Percentiles rank a stretch among this genome's conserved stretches.
Conservation (phyloP, 352 stramenopile genomes). For the Pythium rhizo-oryzae region DNA sequence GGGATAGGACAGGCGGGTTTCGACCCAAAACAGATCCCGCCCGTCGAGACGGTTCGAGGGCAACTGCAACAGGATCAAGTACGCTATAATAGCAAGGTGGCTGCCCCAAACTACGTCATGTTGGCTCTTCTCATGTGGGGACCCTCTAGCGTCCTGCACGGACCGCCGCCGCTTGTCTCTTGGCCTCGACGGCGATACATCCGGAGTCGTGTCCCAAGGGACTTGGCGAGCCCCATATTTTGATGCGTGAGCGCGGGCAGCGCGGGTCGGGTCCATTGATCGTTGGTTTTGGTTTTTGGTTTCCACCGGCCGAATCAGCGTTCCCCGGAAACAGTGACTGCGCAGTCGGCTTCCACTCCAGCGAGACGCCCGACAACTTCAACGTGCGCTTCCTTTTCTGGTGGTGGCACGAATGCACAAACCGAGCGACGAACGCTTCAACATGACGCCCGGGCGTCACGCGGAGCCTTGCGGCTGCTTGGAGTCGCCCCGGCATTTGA, state of each 20-base stretch:
- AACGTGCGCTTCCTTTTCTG: slow-evolving; percentile 17
- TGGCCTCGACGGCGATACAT: slow-evolving; percentile 9
- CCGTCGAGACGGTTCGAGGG: slow-evolving; percentile 19
- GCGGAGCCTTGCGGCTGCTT: slow-evolving; percentile 11
- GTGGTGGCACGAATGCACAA: slow-evolving; percentile 28
- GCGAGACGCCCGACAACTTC: slow-evolving; percentile 20
- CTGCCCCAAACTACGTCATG: not conserved
- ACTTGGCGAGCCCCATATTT: not conserved
- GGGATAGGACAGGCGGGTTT: slow-evolving; percentile 14
- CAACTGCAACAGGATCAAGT: slow-evolving; percentile 27
- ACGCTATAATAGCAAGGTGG: not conserved
- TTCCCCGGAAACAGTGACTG: slow-evolving; percentile 9
- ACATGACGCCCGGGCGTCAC: slow-evolving; percentile 29
- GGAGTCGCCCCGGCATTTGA: slow-evolving; percentile 3
- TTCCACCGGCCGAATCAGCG: too few relatives aligned
- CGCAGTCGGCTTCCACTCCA: slow-evolving; percentile 12
- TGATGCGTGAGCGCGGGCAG: slow-evolving; percentile 18
- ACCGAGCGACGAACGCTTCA: slow-evolving; percentile 16
- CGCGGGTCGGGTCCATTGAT: not conserved
- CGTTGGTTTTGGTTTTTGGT: too few relatives aligned
- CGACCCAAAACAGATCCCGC: slow-evolving; percentile 15
- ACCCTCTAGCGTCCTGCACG: not conserved
- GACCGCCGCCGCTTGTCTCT: not conserved
- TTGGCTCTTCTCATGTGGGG: slow-evolving; percentile 17
- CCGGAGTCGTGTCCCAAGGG: slow-evolving; percentile 20